A percentile compares a stretch with the other conserved stretches of the same genome.
phyloP scores from a whole-genome alignment of 169 alveolate species.

The Cryptosporidium bovis region DNA sequence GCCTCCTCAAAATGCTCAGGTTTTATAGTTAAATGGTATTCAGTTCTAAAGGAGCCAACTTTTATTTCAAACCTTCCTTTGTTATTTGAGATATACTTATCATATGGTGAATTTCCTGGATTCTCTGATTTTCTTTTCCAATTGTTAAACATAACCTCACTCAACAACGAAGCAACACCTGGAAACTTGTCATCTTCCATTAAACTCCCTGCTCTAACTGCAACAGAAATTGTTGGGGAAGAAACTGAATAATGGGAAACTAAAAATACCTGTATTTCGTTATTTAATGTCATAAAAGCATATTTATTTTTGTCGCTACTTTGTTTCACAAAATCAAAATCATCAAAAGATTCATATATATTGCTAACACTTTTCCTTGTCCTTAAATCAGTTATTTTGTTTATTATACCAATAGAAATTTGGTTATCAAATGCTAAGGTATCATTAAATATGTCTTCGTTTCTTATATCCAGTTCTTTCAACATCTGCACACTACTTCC shows the following conservation, averaged over 20 bases:
- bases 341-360: slow-evolving; percentile 3
- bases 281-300: slow-evolving; percentile 20
- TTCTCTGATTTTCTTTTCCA: slow-evolving; percentile 32
- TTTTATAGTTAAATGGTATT: slow-evolving; percentile 24
- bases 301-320: slow-evolving; percentile 28
- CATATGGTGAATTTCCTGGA: not conserved
- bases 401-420: slow-evolving; percentile 15
- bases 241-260: slow-evolving; percentile 27
- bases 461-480: not conserved
- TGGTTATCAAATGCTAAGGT: slow-evolving; percentile 30
- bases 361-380: slow-evolving; percentile 13
- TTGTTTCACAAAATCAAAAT: slow-evolving; percentile 31
- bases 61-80: slow-evolving; percentile 18
- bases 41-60: slow-evolving; percentile 25
- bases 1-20: slow-evolving; percentile 39
- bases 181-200: slow-evolving; percentile 54
- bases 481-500: not conserved
- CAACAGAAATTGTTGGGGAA: slow-evolving; percentile 11
- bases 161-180: slow-evolving; percentile 44
- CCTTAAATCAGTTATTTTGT: slow-evolving; percentile 32
- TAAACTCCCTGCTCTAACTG: slow-evolving; percentile 64
- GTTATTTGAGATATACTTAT: slow-evolving; percentile 20
- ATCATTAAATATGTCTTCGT: slow-evolving; percentile 8
- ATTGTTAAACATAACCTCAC: slow-evolving; percentile 28
- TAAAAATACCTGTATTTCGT: slow-evolving; percentile 45